Evolutionary conservation across 371 early-diverging fungal species (phyloP).

Genomic region (Umbelopsis sp.): DNA sequence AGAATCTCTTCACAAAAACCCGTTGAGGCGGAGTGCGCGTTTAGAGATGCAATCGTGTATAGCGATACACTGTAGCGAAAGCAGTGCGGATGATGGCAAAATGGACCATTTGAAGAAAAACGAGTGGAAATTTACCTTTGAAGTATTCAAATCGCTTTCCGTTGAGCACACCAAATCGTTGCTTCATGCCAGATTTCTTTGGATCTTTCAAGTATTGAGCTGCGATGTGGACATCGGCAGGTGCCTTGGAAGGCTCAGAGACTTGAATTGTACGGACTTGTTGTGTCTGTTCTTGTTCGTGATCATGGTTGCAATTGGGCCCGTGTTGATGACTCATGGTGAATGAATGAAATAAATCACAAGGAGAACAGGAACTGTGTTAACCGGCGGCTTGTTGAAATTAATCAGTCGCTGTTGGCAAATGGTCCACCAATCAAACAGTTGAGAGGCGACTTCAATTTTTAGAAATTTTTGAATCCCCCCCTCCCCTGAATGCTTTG

Average conservation of each 20-base stretch:
- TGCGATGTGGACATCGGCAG: conserved; percentile 37
- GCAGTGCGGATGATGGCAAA: not conserved
- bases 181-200: conserved; percentile 73
- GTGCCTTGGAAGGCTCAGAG: conserved; percentile 48
- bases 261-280: conserved; percentile 34
- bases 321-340: conserved; percentile 14
- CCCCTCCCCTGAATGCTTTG: too few species aligned
- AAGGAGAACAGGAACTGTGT: not conserved
- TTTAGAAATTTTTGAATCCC: not conserved
- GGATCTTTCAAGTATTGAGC: conserved; percentile 43
- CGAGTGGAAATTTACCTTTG: conserved; percentile 66
- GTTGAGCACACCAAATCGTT: conserved; percentile 86
- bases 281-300: not conserved
- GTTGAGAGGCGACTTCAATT: not conserved
- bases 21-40: not conserved
- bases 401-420: conserved; percentile 1
- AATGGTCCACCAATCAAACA: conserved; percentile 1
- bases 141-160: conserved; percentile 93
- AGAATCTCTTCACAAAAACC: not conserved
- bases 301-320: not conserved
- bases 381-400: too few species aligned
- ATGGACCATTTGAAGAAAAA: not conserved
- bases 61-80: not conserved
- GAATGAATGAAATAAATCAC: not conserved
- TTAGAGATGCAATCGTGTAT: not conserved